Conservation (phyloP, 257 asterid genomes). For the Scutellaria galericulata region DNA sequence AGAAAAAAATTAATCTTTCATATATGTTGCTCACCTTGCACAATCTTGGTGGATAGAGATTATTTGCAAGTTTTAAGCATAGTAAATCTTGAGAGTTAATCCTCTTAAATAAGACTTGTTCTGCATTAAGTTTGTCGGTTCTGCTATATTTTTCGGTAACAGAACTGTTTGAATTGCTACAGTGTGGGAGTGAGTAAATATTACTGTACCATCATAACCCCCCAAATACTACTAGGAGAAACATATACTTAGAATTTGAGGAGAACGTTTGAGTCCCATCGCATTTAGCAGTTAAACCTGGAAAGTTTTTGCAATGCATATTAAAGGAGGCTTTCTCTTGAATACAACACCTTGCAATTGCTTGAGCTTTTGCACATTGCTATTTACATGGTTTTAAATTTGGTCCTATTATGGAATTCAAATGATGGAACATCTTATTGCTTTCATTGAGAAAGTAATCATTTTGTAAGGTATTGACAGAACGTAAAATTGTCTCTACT, state of each 20-base stretch:
- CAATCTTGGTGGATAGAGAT: slow-evolving; percentile 15
- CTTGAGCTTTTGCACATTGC: neutral
- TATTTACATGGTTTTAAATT: slow-evolving; percentile 7
- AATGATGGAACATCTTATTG: neutral
- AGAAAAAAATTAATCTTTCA: neutral
- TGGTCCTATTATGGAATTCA: neutral
- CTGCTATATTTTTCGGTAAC: neutral
- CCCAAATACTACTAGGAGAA: neutral
- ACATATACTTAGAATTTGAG: neutral
- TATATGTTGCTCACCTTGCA: slow-evolving; percentile 15
- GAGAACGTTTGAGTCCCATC: neutral
- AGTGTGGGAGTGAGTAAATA: slow-evolving; percentile 15
- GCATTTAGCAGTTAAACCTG: slow-evolving; percentile 19
- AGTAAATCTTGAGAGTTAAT: neutral
- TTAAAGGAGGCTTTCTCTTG: neutral
- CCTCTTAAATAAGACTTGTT: slow-evolving; percentile 6
- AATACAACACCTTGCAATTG: neutral
- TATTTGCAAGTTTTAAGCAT: neutral
- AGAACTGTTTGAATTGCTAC: neutral
- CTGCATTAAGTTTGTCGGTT: neutral
- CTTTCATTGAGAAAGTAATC: slow-evolving; percentile 7
- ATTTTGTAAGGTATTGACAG: slow-evolving; percentile 5
- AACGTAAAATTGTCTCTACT: neutral
- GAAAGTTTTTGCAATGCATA: slow-evolving; percentile 20
- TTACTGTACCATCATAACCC: neutral